phyloP scores from a whole-genome alignment of 306 rosid genomes.

The Cicer chorassanicum region DNA sequence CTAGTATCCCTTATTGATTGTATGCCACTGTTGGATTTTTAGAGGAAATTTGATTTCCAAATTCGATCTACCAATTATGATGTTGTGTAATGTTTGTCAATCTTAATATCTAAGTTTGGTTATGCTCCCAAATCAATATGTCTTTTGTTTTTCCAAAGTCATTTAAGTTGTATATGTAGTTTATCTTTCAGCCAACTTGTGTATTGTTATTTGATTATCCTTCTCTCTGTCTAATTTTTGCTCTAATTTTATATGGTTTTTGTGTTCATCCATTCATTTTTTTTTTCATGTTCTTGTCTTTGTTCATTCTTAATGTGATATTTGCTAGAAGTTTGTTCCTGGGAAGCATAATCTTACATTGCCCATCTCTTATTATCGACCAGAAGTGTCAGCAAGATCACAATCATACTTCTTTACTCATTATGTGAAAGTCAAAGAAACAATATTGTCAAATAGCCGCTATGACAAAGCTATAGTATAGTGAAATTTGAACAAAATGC shows the following conservation, averaged over 20 bases:
- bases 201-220: constrained; percentile 25
- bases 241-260: not conserved
- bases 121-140: constrained; percentile 22
- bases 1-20: too few species aligned
- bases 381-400: constrained; percentile 74
- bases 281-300: not conserved
- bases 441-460: not conserved
- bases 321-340: constrained; percentile 73
- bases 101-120: not conserved
- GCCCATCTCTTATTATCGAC: constrained; percentile 85
- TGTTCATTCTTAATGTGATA: constrained; percentile 36
- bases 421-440: constrained; percentile 82
- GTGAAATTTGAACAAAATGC: too few species aligned
- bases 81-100: too few species aligned
- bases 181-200: constrained; percentile 40
- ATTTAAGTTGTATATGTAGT: not conserved
- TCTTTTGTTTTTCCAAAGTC: constrained; percentile 35
- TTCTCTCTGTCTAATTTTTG: not conserved
- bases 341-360: constrained; percentile 97
- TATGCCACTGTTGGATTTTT: not conserved
- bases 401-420: constrained; percentile 90
- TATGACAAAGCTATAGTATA: too few species aligned
- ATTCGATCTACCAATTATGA: too few species aligned
- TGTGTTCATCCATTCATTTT: not conserved
- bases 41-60: constrained; percentile 30